Evolutionary conservation across 2,329 filamentous ascomycete species (phyloP), one percentile per base, ranked within the genome.

Genomic region (Curvularia sp.): DNA sequence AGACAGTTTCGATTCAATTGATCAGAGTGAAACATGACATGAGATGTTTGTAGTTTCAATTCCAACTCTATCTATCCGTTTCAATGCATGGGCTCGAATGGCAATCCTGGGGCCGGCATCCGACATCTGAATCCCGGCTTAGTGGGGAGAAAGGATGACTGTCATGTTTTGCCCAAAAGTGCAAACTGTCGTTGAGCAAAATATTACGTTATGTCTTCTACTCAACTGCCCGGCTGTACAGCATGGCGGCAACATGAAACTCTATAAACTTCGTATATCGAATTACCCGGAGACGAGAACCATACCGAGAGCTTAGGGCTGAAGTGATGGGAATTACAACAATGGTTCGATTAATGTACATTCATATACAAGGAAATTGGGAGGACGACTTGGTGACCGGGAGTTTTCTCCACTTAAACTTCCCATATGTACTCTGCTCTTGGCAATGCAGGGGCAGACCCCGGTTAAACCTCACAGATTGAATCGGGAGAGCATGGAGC

Each of bases 281-380:
- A 54, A 61, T 65, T 65, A 67, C 46, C 64, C 64, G 60, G 57
- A 58, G 42, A 43, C 57, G 47, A 59, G 30, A 45, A 23, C 4
- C 13, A 19, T 30, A 30, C n/a, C 21, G 19, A 28, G 19, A 59
- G 49, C 56, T 57, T 49, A 61, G 43, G 10, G 12, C 46, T 61
- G 62, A 61, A 58, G 51, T 53, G 54, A 57, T 51, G 21, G 38
- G 18, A 34, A 53, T 30, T 23, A 19, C 25, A 55, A 59, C 49
- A 51, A 41, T 42, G 63, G 60, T 50, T 57, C 58, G 52, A 63
- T 64, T 65, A 65, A 67, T 67, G 64, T 65, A 63, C 47, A n/a
- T 64, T 62, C 60, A 64, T 65, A 59, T 67, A 56, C 28, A 46
- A 60, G 15, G 59, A 63, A 32, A 67, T 65, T 52, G 61, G 58